Evolutionary conservation across 2,329 filamentous ascomycete genomes (phyloP), one percentile per base, ranked within the genome.

Genomic region (Arthrobotrys conoides): DNA sequence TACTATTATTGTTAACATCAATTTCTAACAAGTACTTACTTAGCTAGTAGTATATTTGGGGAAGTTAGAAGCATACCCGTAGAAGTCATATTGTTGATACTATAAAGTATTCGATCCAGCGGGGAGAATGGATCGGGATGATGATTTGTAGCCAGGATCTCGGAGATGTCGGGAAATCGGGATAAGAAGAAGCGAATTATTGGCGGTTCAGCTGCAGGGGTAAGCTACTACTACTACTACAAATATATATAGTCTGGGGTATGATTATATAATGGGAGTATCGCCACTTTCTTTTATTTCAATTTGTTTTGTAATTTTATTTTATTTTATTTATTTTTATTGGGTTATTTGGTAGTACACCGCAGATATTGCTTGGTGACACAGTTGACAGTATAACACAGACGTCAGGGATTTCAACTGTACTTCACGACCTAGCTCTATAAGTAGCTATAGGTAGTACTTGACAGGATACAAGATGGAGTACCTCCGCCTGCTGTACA

Each of bases 151-250:
- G 22, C 36, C 3, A 24, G 64, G 69, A 72, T 71, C 57, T 53
- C 59, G 46, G 69, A 59, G 61, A 72, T 55, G 46, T 66, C 69
- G 69, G 69, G 69, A 59, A 66, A 72, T 73, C 70, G 70, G 14
- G 46, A n/a, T 3, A 18, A 30, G 9, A 36, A 10, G 33, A 12
- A 9, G 33, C 33, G 36, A 14, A 10, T 10, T 38, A n/a, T 41
- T 41, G 38, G 30, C 27, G 18, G n/a, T 16, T n/a, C 30, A 38
- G 49, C 49, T 16, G 38, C 33, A 61, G 55, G 55, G 53, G 36
- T 16, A 41, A n/a, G n/a, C 24, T 61, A 5, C 24, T 38, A 8
- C 36, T n/a, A n/a, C n/a, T n/a, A n/a, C n/a, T n/a, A n/a, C n/a
- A n/a, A n/a, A n/a, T n/a, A n/a, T n/a, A n/a, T n/a, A n/a, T n/a